Percentiles rank a stretch among this genome's conserved stretches.
These are phyloP conservation scores for Ogataea paradorogensis DNA, from an alignment of 805 yeast genomes.

Conservation along the genomic window DNA sequence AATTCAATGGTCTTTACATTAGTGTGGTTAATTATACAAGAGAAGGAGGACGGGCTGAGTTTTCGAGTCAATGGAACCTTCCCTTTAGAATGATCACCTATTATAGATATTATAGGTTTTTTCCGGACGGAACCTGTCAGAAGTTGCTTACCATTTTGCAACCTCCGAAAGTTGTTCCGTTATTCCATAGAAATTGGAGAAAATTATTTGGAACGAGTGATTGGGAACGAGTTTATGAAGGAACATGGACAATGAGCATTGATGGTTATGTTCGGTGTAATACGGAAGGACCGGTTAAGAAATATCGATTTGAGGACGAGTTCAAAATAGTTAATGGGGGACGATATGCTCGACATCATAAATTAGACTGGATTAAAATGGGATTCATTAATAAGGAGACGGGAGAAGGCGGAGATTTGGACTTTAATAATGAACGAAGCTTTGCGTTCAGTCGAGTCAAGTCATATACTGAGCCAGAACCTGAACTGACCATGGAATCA, in stretches of 20 bases:
- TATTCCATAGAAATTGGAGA: slow-evolving; percentile 37
- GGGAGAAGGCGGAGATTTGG: slow-evolving; percentile 35
- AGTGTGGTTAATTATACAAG: slow-evolving; percentile 81
- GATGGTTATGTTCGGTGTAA: slow-evolving; percentile 52
- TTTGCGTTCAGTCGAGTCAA: slow-evolving; percentile 69
- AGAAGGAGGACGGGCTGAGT: slow-evolving; percentile 72
- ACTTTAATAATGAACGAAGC: slow-evolving; percentile 69
- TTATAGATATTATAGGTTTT: slow-evolving; percentile 80
- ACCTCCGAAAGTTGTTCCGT: slow-evolving; percentile 65
- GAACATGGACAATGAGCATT: slow-evolving; percentile 56
- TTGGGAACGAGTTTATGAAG: slow-evolving; percentile 41
- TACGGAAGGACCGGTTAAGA: slow-evolving; percentile 55
- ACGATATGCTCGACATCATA: slow-evolving; percentile 56
- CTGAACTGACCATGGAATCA: neutral
- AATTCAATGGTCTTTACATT: slow-evolving; percentile 81
- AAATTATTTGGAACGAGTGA: slow-evolving; percentile 25
- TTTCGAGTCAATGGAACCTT: slow-evolving; percentile 62
- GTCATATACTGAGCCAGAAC: slow-evolving; percentile 3
- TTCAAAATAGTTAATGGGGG: slow-evolving; percentile 61
- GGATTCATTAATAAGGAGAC: slow-evolving; percentile 39
- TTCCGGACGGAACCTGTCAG: slow-evolving; percentile 71
- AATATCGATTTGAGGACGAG: slow-evolving; percentile 61
- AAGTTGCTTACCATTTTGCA: slow-evolving; percentile 69
- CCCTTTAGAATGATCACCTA: slow-evolving; percentile 86
- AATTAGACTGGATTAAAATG: slow-evolving; percentile 68